phyloP scores from a whole-genome alignment of 352 stramenopile species.

The Phytophthora constricta region DNA sequence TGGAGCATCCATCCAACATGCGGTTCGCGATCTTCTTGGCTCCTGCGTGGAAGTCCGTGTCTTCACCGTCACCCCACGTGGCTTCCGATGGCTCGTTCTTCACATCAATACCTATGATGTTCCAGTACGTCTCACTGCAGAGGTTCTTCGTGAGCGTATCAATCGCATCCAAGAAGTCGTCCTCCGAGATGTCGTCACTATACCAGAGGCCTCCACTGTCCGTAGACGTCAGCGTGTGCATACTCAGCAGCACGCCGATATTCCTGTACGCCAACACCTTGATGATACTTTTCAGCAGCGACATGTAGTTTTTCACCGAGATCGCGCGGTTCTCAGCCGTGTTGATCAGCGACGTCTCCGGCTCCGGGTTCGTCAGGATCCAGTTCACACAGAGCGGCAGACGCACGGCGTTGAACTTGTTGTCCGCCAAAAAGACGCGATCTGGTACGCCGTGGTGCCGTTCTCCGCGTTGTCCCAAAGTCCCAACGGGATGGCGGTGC shows the following conservation, averaged over 20 bases:
- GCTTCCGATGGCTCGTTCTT: slow-evolving; percentile 69
- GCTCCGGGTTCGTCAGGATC: slow-evolving; percentile 68
- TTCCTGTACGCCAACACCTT: slow-evolving; percentile 63
- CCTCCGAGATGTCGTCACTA: slow-evolving; percentile 37
- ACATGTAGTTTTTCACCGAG: slow-evolving; percentile 58
- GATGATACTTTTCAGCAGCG: slow-evolving; percentile 55
- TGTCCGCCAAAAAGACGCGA: slow-evolving; percentile 70
- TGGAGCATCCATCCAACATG: slow-evolving; percentile 70
- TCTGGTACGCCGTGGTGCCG: slow-evolving; percentile 77
- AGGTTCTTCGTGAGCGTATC: slow-evolving; percentile 55
- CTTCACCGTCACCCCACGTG: slow-evolving; percentile 49
- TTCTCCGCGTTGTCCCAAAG: slow-evolving; percentile 77
- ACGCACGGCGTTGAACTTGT: slow-evolving; percentile 84
- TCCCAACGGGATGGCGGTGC: slow-evolving; percentile 66
- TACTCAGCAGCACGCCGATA: slow-evolving; percentile 63
- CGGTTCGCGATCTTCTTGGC: slow-evolving; percentile 59
- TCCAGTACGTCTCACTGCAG: slow-evolving; percentile 64
- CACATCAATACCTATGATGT: slow-evolving; percentile 63
- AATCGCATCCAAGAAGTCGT: slow-evolving; percentile 56
- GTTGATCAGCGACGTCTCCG: slow-evolving; percentile 54
- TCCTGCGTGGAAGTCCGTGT: slow-evolving; percentile 55
- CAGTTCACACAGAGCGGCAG: slow-evolving; percentile 68
- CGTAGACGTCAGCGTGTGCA: slow-evolving; percentile 62
- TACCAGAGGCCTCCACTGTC: slow-evolving; percentile 60
- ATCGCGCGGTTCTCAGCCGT: slow-evolving; percentile 67